Evolutionary conservation across 345 rosid species (phyloP), one percentile per base, ranked within the genome.

Genomic region (Salix dunnii): DNA sequence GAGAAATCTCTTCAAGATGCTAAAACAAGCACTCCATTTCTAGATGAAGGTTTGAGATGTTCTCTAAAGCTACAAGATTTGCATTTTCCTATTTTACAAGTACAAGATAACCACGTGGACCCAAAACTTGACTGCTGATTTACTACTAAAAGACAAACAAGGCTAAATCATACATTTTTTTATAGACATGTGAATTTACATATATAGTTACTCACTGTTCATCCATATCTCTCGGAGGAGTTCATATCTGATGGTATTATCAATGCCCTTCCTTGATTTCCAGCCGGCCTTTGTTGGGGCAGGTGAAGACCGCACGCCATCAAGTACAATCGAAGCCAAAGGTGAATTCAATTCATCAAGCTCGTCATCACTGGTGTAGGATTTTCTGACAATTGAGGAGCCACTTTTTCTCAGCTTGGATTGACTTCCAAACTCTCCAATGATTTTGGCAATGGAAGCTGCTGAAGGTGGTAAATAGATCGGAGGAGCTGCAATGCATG

Each of bases 311-410:
- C 31, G 76, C 21, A 77, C 77, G 40, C 74, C 80, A 68, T 81
- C 87, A 23, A 67, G 70, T 78, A 86, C 84, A 78, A 92, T 86
- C 68, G 88, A 85, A 78, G 88, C 83, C 82, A 89, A 78, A 17
- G 96, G 96, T 42, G 90, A 91, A 71, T 86, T 88, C 80, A 93
- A 81, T 81, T 93, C 99, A 75, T 95, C 92, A 23, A 96, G 98
- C 82, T 96, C 97, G 40, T 91, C 97, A 46, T 93, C 97, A 20
- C 99, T 96, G 33, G 92, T 85, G 84, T 91, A 82, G 33, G 97
- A 86, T 85, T 91, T 93, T 79, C 87, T 86, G 7, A 91, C 78
- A 67, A 91, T 84, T 16, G 89, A 87, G 18, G 98, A 88, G 30
- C 91, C 85, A 75, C 90, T 85, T 83, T 90, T 87, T 68, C 78